Evolutionary conservation across 371 early-diverging fungal genomes (phyloP).

Genomic region (Mucor piriformis): DNA sequence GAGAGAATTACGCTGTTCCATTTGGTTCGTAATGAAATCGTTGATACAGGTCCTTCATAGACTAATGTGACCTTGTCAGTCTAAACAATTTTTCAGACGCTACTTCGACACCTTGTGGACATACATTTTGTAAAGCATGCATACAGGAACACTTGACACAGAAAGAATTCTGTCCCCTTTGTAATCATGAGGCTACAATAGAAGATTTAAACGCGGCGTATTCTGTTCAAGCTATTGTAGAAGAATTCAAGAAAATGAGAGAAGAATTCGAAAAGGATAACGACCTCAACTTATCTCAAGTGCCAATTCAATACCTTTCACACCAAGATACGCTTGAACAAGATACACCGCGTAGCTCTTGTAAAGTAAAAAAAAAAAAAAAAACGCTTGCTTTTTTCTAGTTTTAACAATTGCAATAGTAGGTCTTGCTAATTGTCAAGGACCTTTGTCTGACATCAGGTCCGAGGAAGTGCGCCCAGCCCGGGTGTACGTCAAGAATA

Average conservation of each 20-base stretch:
- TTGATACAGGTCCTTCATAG: neutral
- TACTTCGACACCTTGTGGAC: constrained; percentile 7
- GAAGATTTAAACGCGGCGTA: neutral
- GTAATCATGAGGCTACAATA: neutral
- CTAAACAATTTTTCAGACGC: constrained; percentile 4
- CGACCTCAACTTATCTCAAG: neutral
- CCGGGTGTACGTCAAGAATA: neutral
- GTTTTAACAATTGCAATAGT: too few relatives aligned
- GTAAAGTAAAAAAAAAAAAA: neutral
- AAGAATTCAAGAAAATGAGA: constrained; percentile 8
- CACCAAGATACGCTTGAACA: neutral
- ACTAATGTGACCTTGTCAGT: neutral
- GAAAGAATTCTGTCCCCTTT: constrained; percentile 2
- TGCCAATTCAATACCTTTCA: neutral
- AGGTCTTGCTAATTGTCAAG: neutral
- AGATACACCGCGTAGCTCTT: neutral
- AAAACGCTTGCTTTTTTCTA: too few relatives aligned
- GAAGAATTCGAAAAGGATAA: neutral
- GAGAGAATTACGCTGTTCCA: constrained; percentile 1
- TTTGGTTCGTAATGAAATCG: neutral
- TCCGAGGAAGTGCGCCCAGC: neutral
- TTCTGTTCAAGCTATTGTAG: constrained; percentile 3
- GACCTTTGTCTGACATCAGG: neutral
- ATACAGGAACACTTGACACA: neutral
- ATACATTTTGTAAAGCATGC: constrained; percentile 13